Conservation (phyloP, 192 early-diverging fungal genomes). For the Coemansia sp. region DNA sequence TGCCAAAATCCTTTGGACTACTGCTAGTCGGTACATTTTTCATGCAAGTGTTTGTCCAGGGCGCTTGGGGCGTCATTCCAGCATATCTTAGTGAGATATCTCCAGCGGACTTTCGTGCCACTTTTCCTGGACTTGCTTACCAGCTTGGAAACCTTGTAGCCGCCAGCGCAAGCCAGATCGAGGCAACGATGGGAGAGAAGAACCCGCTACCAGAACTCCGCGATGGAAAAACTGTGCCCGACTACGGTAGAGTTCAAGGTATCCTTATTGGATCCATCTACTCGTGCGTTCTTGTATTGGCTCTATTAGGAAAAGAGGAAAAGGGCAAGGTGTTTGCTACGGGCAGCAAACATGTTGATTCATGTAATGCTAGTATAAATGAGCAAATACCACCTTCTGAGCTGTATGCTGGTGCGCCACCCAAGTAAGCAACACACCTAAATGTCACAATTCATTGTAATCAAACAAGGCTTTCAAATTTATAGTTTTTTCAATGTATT, state of each 20-base stretch:
- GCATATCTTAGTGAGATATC: conserved; percentile 70
- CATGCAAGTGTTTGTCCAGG: conserved; percentile 51
- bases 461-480: no score
- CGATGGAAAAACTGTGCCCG: conserved; percentile 45
- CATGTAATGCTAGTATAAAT: not conserved
- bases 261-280: conserved; percentile 61
- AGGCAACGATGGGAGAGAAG: conserved; percentile 57
- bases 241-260: conserved; percentile 59
- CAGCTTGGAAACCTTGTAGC: conserved; percentile 73
- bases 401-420: not conserved
- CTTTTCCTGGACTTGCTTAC: conserved; percentile 73
- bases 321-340: conserved; percentile 54
- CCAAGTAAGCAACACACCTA: not conserved
- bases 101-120: conserved; percentile 64
- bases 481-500: not conserved
- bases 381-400: not conserved
- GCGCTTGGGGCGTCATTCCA: conserved; percentile 66
- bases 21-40: conserved; percentile 52
- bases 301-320: conserved; percentile 61
- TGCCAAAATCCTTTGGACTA: conserved; percentile 38
- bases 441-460: no score
- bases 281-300: conserved; percentile 44
- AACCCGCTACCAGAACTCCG: conserved; percentile 54
- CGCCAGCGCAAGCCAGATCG: conserved; percentile 60
- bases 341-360: not conserved